These are phyloP conservation scores for Graphilbum fragrans DNA, from an alignment of 2,329 filamentous ascomycete genomes.

Conservation along the genomic window DNA sequence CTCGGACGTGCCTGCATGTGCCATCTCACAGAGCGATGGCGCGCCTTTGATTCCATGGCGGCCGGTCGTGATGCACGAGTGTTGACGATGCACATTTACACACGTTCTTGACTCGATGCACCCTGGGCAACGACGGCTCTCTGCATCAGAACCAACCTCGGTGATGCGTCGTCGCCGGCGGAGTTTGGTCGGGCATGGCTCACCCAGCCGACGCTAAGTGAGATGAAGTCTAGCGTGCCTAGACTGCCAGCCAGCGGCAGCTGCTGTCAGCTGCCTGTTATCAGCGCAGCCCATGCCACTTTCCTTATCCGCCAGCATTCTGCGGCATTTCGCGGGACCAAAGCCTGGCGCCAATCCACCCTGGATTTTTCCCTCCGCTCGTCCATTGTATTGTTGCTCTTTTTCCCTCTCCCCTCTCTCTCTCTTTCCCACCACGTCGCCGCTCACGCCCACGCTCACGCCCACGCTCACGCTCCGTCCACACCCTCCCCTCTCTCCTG, in stretches of 20 bases:
- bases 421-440: neutral
- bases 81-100: neutral
- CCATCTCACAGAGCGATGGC: too few species aligned
- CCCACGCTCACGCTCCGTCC: neutral
- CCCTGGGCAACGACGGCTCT: too few species aligned
- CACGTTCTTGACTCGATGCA: too few species aligned
- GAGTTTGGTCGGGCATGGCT: constrained; percentile 9
- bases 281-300: constrained; percentile 1
- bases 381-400: too few species aligned
- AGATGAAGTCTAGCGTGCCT: neutral
- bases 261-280: constrained; percentile 1
- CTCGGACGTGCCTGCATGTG: too few species aligned
- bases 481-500: neutral
- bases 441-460: neutral
- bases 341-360: constrained; percentile 3
- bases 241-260: neutral
- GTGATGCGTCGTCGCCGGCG: constrained; percentile 4
- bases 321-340: constrained; percentile 8
- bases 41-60: too few species aligned
- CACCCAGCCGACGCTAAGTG: constrained; percentile 7
- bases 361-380: constrained; percentile 1
- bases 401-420: neutral
- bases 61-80: too few species aligned
- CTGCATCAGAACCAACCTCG: too few species aligned
- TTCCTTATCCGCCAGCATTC: neutral